Conservation (phyloP, 106 monocot species). For the Dendrobium officinale region DNA sequence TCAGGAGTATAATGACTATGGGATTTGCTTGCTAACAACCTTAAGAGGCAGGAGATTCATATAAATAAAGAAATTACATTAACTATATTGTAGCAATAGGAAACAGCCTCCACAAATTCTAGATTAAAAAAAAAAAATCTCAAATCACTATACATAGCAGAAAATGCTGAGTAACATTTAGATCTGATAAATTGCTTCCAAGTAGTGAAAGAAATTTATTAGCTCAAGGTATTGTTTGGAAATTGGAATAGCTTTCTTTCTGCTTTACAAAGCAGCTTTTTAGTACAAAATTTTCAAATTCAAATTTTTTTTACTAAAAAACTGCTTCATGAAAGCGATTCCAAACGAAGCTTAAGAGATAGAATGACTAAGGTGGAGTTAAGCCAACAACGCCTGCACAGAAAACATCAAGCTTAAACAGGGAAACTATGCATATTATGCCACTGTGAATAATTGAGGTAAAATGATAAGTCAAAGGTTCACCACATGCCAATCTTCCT, state of each 20-base stretch:
- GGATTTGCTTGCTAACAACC: too few relatives aligned
- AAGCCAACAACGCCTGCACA: conserved; percentile 58
- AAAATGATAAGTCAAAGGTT: not conserved
- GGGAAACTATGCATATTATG: not conserved
- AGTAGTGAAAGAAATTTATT: not conserved
- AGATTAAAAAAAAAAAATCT: not conserved
- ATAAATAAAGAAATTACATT: too few relatives aligned
- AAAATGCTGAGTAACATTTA: not conserved
- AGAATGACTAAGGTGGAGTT: conserved; percentile 19
- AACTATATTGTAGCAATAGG: too few relatives aligned
- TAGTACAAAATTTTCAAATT: too few relatives aligned
- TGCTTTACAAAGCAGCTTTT: too few relatives aligned
- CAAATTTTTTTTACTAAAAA: too few relatives aligned
- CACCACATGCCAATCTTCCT: conserved; percentile 86
- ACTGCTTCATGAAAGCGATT: too few relatives aligned
- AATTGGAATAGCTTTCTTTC: too few relatives aligned
- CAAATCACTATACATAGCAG: not conserved
- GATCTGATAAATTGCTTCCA: not conserved
- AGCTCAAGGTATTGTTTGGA: too few relatives aligned
- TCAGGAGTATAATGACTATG: too few relatives aligned
- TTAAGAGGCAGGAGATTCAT: too few relatives aligned
- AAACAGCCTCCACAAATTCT: too few relatives aligned
- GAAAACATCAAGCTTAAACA: not conserved
- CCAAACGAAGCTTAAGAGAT: not conserved
- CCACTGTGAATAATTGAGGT: not conserved